phyloP scores from a whole-genome alignment of 2,329 filamentous ascomycete species.

The Diaporthe capsici region DNA sequence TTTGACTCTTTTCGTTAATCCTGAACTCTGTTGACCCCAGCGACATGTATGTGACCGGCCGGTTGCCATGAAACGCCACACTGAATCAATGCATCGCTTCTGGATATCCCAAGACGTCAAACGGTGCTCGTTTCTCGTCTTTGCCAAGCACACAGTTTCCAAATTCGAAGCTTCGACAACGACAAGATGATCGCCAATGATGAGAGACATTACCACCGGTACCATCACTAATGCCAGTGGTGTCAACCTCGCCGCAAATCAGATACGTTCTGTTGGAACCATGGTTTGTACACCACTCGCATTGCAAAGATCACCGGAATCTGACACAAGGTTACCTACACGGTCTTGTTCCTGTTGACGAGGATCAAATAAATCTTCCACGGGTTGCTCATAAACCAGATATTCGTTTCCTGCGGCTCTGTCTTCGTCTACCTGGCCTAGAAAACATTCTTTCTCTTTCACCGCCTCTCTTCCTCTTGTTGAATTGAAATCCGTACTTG shows the following conservation, averaged over 20 bases:
- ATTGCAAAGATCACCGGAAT: not conserved
- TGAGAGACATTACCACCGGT: not conserved
- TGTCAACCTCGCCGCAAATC: not conserved
- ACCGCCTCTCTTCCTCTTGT: not conserved
- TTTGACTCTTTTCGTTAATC: conserved; percentile 39
- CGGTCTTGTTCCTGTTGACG: not conserved
- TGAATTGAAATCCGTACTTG: not conserved
- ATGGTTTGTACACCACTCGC: not conserved
- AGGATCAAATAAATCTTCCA: not conserved
- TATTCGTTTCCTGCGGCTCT: not conserved
- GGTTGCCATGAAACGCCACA: not conserved
- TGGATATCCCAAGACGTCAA: not conserved
- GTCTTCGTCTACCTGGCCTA: conserved; percentile 14
- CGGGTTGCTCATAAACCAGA: not conserved
- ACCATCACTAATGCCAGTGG: not conserved
- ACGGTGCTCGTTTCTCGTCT: conserved; percentile 6
- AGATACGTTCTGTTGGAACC: not conserved
- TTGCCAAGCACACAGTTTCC: conserved; percentile 2
- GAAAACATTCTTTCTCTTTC: not conserved
- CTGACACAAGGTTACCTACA: not conserved
- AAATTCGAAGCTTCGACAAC: not conserved
- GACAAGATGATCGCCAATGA: not conserved
- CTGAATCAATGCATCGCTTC: not conserved
- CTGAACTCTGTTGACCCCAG: not conserved
- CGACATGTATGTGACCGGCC: not conserved